Evolutionary conservation across 345 rosid genomes (phyloP).

Genomic region (Pseudoturritis turrita): DNA sequence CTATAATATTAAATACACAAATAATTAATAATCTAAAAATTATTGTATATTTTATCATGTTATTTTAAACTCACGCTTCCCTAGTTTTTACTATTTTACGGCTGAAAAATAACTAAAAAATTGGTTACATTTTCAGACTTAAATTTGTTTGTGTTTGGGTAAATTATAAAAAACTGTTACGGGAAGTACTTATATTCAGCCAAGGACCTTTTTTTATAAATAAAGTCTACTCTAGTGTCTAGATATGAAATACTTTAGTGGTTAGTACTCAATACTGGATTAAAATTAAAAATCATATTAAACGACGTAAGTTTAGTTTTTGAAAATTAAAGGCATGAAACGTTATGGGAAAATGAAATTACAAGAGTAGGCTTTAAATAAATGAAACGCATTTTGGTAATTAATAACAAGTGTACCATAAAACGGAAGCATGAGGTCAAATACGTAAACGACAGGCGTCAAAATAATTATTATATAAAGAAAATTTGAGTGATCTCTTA

Average conservation of each 20-base stretch:
- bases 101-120: background rate
- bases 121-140: background rate
- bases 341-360: background rate
- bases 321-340: background rate
- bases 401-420: background rate
- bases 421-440: conserved; percentile 23
- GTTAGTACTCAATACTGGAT: too few relatives aligned
- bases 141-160: too few relatives aligned
- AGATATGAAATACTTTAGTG: too few relatives aligned
- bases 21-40: too few relatives aligned
- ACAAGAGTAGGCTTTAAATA: background rate
- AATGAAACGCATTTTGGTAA: background rate
- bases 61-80: too few relatives aligned
- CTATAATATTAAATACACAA: too few relatives aligned
- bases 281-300: too few relatives aligned
- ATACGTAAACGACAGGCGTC: conserved; percentile 18
- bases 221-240: background rate
- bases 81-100: background rate
- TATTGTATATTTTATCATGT: too few relatives aligned
- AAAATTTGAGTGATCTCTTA: background rate
- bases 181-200: too few relatives aligned
- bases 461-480: background rate
- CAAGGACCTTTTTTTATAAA: background rate
- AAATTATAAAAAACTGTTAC: too few relatives aligned
- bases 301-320: background rate